phyloP scores from a whole-genome alignment of 306 rosid species.

The Sechiopsis laciniata region DNA sequence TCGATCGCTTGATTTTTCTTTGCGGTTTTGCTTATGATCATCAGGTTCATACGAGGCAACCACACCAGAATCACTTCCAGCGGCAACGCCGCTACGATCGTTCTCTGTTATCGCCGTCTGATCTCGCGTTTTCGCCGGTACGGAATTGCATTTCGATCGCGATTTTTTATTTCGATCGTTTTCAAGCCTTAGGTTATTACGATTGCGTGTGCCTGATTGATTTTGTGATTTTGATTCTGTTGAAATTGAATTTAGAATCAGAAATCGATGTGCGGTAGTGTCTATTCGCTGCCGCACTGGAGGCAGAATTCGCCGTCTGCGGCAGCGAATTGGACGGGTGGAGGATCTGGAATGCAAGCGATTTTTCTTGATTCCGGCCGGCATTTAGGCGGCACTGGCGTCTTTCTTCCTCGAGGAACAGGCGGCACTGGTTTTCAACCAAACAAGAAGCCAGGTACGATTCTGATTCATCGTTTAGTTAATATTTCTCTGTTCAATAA shows the following conservation, averaged over 20 bases:
- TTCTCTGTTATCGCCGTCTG: constrained; percentile 21
- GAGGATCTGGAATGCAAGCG: constrained; percentile 75
- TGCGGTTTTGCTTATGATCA: neutral
- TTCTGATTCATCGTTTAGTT: neutral
- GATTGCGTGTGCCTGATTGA: neutral
- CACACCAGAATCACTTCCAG: constrained; percentile 12
- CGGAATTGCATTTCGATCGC: neutral
- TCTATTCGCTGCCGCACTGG: constrained; percentile 28
- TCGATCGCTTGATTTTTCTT: neutral
- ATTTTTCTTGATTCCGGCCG: constrained; percentile 51
- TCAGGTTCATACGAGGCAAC: constrained; percentile 23
- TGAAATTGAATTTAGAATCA: constrained; percentile 19
- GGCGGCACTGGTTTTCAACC: constrained; percentile 35
- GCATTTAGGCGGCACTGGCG: constrained; percentile 67
- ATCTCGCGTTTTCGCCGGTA: constrained; percentile 25
- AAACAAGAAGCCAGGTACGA: constrained; percentile 52
- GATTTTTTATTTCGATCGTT: neutral
- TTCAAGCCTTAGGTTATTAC: neutral
- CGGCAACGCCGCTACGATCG: constrained; percentile 20
- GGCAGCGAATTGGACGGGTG: constrained; percentile 26
- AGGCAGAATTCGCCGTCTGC: constrained; percentile 25
- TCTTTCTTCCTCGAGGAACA: constrained; percentile 63
- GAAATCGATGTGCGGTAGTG: constrained; percentile 28
- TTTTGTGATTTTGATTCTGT: neutral
- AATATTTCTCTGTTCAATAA: neutral